Percentiles rank a stretch among this genome's conserved stretches.
Evolutionary conservation across 2,329 filamentous ascomycete species (phyloP).

Genomic region (Gremmenia infestans): DNA sequence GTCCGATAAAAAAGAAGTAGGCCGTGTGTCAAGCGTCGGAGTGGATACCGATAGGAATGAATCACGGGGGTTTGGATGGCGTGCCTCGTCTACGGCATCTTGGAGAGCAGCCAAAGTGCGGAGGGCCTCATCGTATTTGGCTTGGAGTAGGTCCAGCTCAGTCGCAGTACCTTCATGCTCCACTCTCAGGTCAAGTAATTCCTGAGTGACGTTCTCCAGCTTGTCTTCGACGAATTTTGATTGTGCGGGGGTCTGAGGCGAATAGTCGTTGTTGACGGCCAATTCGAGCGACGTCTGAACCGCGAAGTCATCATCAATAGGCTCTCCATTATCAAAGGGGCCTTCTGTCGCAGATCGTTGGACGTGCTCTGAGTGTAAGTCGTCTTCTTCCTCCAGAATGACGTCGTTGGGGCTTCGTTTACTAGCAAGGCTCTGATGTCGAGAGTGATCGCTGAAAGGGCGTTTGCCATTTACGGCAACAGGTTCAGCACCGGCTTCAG

Average conservation of each 20-base stretch:
- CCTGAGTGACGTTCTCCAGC: slow-evolving; percentile 83
- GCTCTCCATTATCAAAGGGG: slow-evolving; percentile 30
- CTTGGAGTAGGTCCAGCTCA: slow-evolving; percentile 75
- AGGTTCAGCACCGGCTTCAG: slow-evolving; percentile 32
- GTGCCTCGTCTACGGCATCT: slow-evolving; percentile 75
- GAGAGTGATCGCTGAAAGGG: slow-evolving; percentile 47
- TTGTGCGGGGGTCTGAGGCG: slow-evolving; percentile 67
- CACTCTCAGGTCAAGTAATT: slow-evolving; percentile 82
- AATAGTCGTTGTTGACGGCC: slow-evolving; percentile 21
- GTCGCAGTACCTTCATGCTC: slow-evolving; percentile 82
- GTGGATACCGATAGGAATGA: slow-evolving; percentile 50
- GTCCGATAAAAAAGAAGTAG: slow-evolving; percentile 81
- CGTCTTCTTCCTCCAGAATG: slow-evolving; percentile 38
- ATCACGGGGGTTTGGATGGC: slow-evolving; percentile 54
- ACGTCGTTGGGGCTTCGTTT: slow-evolving; percentile 49
- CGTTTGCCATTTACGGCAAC: slow-evolving; percentile 40
- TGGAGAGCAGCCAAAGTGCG: slow-evolving; percentile 78
- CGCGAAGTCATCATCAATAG: slow-evolving; percentile 34
- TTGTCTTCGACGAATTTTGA: slow-evolving; percentile 86
- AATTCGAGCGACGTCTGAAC: slow-evolving; percentile 29
- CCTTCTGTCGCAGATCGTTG: slow-evolving; percentile 28
- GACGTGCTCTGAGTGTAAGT: slow-evolving; percentile 16
- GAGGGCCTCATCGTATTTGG: slow-evolving; percentile 88
- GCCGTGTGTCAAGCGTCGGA: slow-evolving; percentile 47
- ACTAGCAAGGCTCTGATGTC: slow-evolving; percentile 48